Conservation (phyloP, 2,329 filamentous ascomycete species). For the Waltergamsia citrina region DNA sequence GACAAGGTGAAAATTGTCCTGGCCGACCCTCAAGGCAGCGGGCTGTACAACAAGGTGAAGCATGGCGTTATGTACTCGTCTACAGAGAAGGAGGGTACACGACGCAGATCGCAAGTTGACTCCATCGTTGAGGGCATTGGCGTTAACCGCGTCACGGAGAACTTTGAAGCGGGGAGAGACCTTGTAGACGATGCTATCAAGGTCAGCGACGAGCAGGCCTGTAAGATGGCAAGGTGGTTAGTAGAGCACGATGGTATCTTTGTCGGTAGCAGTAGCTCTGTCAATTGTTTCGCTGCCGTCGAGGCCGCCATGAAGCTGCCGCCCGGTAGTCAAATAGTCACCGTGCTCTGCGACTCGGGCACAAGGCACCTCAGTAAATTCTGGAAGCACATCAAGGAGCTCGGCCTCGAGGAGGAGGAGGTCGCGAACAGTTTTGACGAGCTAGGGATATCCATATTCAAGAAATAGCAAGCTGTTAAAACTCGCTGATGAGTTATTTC, state of each 20-base stretch:
- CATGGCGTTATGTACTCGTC: conserved; percentile 93
- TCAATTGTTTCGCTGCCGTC: conserved; percentile 83
- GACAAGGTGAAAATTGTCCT: conserved; percentile 59
- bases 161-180: conserved; percentile 81
- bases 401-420: conserved; percentile 53
- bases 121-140: conserved; percentile 94
- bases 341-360: conserved; percentile 79
- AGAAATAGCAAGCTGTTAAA: conserved; percentile 1
- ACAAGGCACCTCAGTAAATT: conserved; percentile 77
- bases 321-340: conserved; percentile 60
- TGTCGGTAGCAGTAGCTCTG: conserved; percentile 87
- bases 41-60: conserved; percentile 82
- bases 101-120: conserved; percentile 85
- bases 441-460: conserved; percentile 31
- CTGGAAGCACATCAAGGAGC: conserved; percentile 63
- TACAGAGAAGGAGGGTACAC: conserved; percentile 84
- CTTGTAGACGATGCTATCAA: conserved; percentile 84
- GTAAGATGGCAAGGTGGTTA: conserved; percentile 90
- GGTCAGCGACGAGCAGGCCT: conserved; percentile 82
- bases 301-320: conserved; percentile 55
- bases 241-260: conserved; percentile 96
- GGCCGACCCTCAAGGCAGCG: conserved; percentile 89
- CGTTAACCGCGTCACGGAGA: conserved; percentile 87
- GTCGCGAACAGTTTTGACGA: conserved; percentile 37
- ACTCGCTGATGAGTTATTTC: too few species aligned